Conservation (phyloP, 495 filamentous ascomycete genomes). For the Saxophila tyrrhenica region DNA sequence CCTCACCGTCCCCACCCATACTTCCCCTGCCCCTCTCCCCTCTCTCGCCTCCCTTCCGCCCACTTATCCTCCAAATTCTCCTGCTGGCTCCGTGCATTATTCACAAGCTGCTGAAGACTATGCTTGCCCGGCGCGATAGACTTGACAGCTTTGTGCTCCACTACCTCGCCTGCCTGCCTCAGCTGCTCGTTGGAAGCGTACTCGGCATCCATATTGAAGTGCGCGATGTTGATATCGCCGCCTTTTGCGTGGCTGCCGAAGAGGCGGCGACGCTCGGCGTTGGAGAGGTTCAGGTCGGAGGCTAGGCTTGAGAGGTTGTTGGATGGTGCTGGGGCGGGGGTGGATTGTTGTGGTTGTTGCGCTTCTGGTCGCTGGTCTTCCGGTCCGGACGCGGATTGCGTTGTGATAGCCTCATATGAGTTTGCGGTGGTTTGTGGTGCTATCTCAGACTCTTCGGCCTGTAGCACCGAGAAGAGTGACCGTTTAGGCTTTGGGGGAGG, state of each 20-base stretch:
- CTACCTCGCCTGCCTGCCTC: conserved; percentile 49
- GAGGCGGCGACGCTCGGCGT: conserved; percentile 62
- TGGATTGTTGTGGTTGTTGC: neutral
- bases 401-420: conserved; percentile 5
- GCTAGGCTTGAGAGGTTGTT: conserved; percentile 53
- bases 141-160: conserved; percentile 69
- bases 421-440: conserved; percentile 25
- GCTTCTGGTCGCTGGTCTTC: neutral
- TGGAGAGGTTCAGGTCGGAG: conserved; percentile 61
- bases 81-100: conserved; percentile 63
- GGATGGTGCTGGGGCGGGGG: conserved; percentile 22
- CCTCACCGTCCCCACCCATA: conserved; percentile 60
- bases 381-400: neutral
- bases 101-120: conserved; percentile 75
- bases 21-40: conserved; percentile 62
- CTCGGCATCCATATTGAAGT: conserved; percentile 77
- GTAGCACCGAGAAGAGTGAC: conserved; percentile 50
- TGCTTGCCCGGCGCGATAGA: conserved; percentile 82
- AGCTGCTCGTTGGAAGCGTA: conserved; percentile 72
- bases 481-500: conserved; percentile 36
- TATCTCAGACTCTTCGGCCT: conserved; percentile 22
- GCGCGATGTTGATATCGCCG: conserved; percentile 43
- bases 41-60: conserved; percentile 59
- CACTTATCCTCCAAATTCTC: conserved; percentile 84
- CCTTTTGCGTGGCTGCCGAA: conserved; percentile 53